Percentiles rank a stretch among this genome's conserved stretches.
Evolutionary conservation across 352 stramenopile species (phyloP).

Genomic region (Saprolegnia parasitica): DNA sequence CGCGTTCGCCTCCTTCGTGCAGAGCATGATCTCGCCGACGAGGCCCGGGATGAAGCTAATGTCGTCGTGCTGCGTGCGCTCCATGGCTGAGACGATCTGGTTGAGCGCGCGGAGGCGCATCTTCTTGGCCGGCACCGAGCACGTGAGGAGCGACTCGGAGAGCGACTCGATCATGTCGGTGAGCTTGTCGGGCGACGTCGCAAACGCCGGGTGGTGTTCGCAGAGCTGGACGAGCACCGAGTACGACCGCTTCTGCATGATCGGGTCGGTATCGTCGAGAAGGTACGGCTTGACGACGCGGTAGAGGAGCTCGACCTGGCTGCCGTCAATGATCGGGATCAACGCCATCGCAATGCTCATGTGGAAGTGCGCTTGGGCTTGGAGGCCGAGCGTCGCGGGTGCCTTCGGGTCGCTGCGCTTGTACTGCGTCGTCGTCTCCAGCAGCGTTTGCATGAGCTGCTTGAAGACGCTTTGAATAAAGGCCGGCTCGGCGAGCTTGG

Average conservation of each 20-base stretch:
- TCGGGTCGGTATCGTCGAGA: constrained; percentile 74
- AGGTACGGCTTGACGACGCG: constrained; percentile 86
- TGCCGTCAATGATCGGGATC: constrained; percentile 69
- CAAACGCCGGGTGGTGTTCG: constrained; percentile 75
- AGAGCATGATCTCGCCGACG: constrained; percentile 94
- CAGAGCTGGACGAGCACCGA: constrained; percentile 82
- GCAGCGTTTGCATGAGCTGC: constrained; percentile 86
- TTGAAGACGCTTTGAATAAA: constrained; percentile 75
- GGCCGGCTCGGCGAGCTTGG: constrained; percentile 56
- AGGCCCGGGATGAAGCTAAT: constrained; percentile 80
- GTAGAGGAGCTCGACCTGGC: constrained; percentile 74
- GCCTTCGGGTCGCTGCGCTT: constrained; percentile 43
- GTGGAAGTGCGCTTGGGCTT: constrained; percentile 64
- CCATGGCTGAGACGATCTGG: constrained; percentile 70
- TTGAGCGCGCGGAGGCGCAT: constrained; percentile 92
- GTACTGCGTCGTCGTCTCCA: constrained; percentile 75
- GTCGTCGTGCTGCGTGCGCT: constrained; percentile 62
- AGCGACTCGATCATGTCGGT: constrained; percentile 92
- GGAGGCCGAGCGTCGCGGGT: constrained; percentile 36
- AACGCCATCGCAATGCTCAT: constrained; percentile 77
- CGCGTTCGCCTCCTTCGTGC: constrained; percentile 95
- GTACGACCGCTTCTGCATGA: constrained; percentile 88
- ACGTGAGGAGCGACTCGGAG: constrained; percentile 91
- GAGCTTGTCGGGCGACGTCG: constrained; percentile 71
- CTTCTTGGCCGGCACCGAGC: constrained; percentile 92